Conservation (phyloP, 176 grass and related monocot genomes). For the Hsuehochloa calcarea region DNA sequence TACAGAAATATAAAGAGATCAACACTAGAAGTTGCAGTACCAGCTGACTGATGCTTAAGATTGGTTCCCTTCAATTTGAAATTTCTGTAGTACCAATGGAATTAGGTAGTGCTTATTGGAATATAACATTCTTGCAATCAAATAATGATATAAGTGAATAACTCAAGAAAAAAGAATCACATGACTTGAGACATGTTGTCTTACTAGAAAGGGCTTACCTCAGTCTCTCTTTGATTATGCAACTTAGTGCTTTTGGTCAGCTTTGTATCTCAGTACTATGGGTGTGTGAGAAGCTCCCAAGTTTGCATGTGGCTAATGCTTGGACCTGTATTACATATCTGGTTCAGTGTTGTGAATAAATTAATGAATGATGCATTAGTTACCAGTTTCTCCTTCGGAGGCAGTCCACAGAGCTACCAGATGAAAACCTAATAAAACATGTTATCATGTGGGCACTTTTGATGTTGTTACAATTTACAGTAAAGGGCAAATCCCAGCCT, state of each 20-base stretch:
- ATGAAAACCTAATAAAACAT: background rate
- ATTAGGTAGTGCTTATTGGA: background rate
- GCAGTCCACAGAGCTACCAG: background rate
- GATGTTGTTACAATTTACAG: background rate
- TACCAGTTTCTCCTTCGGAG: background rate
- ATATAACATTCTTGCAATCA: constrained; percentile 2
- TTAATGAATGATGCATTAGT: background rate
- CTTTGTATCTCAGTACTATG: background rate
- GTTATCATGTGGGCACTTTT: background rate
- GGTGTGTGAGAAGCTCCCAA: background rate
- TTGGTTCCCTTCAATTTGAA: background rate
- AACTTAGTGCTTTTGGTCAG: background rate
- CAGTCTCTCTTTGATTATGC: constrained; percentile 13
- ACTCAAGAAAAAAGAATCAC: background rate
- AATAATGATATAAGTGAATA: background rate
- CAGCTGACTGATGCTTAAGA: background rate
- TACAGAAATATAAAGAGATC: background rate
- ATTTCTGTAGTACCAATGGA: constrained; percentile 1
- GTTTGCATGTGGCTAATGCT: background rate
- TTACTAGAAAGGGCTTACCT: background rate
- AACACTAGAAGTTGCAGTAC: background rate
- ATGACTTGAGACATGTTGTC: background rate
- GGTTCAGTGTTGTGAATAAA: background rate
- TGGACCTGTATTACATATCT: background rate
- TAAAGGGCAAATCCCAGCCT: background rate